Percentiles rank a stretch among this genome's conserved stretches.
phyloP scores from a whole-genome alignment of 2,329 filamentous ascomycete genomes.

The Colletotrichum tabaci region DNA sequence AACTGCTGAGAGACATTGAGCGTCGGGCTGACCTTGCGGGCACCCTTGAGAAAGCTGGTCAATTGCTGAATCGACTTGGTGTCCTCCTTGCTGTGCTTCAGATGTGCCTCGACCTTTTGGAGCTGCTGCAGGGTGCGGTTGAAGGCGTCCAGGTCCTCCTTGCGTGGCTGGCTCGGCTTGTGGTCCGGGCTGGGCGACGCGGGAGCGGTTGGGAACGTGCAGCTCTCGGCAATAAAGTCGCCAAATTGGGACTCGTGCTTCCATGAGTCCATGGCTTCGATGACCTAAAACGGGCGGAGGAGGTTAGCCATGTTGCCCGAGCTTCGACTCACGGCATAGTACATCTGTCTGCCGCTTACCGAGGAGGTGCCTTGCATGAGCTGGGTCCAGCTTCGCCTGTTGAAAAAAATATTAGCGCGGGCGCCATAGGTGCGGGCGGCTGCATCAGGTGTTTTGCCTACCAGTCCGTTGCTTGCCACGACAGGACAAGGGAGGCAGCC shows the following conservation, averaged over 20 bases:
- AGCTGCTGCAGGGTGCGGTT: slow-evolving; percentile 78
- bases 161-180: slow-evolving; percentile 73
- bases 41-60: slow-evolving; percentile 79
- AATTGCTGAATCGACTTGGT: slow-evolving; percentile 78
- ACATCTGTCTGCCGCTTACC: slow-evolving; percentile 66
- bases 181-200: slow-evolving; percentile 74
- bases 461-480: slow-evolving; percentile 98
- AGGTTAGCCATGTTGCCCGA: slow-evolving; percentile 16
- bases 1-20: slow-evolving; percentile 88
- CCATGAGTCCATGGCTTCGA: slow-evolving; percentile 93
- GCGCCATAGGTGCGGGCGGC: slow-evolving; percentile 45
- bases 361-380: slow-evolving; percentile 93
- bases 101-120: slow-evolving; percentile 76
- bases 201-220: slow-evolving; percentile 78
- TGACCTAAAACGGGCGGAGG: slow-evolving; percentile 64
- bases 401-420: slow-evolving; percentile 52
- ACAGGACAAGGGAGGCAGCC: slow-evolving; percentile 90
- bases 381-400: slow-evolving; percentile 91
- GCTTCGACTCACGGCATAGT: not conserved
- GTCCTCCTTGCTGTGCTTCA: slow-evolving; percentile 80
- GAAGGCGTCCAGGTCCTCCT: slow-evolving; percentile 80
- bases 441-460: slow-evolving; percentile 65
- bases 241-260: slow-evolving; percentile 90
- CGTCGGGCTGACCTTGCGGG: slow-evolving; percentile 78
- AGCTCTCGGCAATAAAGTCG: slow-evolving; percentile 85